Conservation (phyloP, 1,284 basidiomycete species). For the Sporisorium exsertum region DNA sequence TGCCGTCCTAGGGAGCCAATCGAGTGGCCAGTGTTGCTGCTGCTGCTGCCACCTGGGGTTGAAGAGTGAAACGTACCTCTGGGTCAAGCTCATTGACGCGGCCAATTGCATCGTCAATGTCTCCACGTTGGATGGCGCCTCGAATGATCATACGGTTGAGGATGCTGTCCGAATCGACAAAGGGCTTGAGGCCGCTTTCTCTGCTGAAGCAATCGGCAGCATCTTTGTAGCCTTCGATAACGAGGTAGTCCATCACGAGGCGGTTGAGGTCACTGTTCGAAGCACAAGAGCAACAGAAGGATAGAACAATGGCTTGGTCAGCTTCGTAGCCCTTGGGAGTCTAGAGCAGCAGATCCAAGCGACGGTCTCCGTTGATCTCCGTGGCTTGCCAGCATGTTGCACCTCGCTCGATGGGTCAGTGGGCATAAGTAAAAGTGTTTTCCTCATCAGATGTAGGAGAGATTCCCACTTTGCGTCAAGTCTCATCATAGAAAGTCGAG, state of each 20-base stretch:
- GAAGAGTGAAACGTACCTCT: conserved; percentile 77
- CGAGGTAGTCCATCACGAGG: conserved; percentile 97
- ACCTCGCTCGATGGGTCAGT: conserved; percentile 69
- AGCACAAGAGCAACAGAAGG: background rate
- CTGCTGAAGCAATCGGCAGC: conserved; percentile 93
- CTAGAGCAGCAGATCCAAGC: conserved; percentile 1
- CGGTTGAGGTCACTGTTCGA: conserved; percentile 84
- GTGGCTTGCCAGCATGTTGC: background rate
- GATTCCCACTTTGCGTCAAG: conserved; percentile 74
- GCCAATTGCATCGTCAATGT: conserved; percentile 92
- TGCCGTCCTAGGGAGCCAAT: background rate
- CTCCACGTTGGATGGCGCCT: conserved; percentile 90
- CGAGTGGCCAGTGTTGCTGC: background rate
- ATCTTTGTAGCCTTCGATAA: conserved; percentile 95
- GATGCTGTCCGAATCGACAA: conserved; percentile 86
- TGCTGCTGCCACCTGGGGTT: conserved; percentile 6
- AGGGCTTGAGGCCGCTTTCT: conserved; percentile 82
- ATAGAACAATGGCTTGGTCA: conserved; percentile 12
- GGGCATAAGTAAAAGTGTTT: conserved; percentile 70
- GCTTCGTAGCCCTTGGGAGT: background rate
- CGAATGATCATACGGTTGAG: conserved; percentile 93
- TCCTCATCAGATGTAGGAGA: conserved; percentile 74
- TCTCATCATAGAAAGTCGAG: conserved; percentile 71
- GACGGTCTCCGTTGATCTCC: background rate
- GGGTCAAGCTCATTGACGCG: conserved; percentile 94